phyloP scores from a whole-genome alignment of 768 basidiomycete genomes.

The Pisolithus marmoratus region DNA sequence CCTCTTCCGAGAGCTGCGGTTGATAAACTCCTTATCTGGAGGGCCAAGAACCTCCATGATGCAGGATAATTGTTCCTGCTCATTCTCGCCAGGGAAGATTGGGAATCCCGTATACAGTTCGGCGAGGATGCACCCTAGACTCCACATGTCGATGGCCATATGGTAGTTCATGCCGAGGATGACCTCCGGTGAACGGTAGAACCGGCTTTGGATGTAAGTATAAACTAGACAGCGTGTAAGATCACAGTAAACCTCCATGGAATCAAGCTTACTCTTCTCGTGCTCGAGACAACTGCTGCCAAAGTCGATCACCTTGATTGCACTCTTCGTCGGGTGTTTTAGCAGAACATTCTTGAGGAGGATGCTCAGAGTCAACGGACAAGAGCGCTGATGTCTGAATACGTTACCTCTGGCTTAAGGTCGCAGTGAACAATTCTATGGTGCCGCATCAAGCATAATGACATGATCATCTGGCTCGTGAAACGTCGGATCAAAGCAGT shows the following conservation, averaged over 20 bases:
- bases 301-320: slow-evolving; percentile 98
- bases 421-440: slow-evolving; percentile 99
- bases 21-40: slow-evolving; percentile 92
- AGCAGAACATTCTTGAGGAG: slow-evolving; percentile 79
- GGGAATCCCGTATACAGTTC: slow-evolving; percentile 97
- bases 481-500: slow-evolving; percentile 93
- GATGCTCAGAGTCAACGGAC: slow-evolving; percentile 1
- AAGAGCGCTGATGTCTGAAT: slow-evolving; percentile 12
- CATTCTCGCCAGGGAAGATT: slow-evolving; percentile 98
- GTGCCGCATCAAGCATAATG: slow-evolving; percentile 88
- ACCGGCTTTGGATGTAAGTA: slow-evolving; percentile 98
- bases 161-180: slow-evolving; percentile 99
- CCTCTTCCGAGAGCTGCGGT: slow-evolving; percentile 88
- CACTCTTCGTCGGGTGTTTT: slow-evolving; percentile 92
- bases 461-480: slow-evolving; percentile 91
- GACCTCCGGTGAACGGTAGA: slow-evolving; percentile 99
- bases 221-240: slow-evolving; percentile 58
- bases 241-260: background rate
- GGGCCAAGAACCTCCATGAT: slow-evolving; percentile 99
- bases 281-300: slow-evolving; percentile 98
- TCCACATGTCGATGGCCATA: slow-evolving; percentile 99
- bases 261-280: slow-evolving; percentile 79
- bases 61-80: slow-evolving; percentile 95
- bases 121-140: slow-evolving; percentile 94
- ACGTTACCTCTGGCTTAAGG: slow-evolving; percentile 87